Base-by-base conservation (phyloP, 805 yeast species). In the Dipodascus albidus region DNA sequence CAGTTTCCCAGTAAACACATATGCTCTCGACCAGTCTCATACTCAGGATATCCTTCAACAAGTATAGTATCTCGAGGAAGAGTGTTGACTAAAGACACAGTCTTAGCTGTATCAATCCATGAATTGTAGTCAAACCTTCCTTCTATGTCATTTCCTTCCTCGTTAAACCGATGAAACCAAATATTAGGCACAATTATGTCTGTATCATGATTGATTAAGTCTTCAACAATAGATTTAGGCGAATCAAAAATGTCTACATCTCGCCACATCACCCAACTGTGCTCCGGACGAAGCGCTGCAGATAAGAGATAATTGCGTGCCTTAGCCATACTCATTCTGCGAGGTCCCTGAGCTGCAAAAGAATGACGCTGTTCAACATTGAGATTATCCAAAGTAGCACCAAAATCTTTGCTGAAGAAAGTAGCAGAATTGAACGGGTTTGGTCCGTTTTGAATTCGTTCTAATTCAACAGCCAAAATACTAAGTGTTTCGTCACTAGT, bases 1-100 rank as follows among this genome's bases (percentile, higher is more conserved):
- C 61, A 56, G 64, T 87, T 95, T 61, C 95, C 74, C 66, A 85
- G 73, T 62, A 85, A 85, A 0, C 95, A 93, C 61, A 87, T 72
- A 67, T 87, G 95, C 2, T 90, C 87, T 71, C 95, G 78, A 89
- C 95, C 86, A 1, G 96, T 87, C 48, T 88, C 89, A 66, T 84
- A 85, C 67, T 85, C 93, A n/a, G 84, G 87, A 65, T 87, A 87
- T n/a, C 96, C 96, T 69, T 87, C 96, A 11, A 86, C 96, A 53
- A 87, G 85, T 55, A 87, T 87, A 0, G 89, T 50, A 63, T 86
- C 93, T 2, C 86, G 90, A 6, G 73, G 63, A 77, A 86, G 71
- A 0, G 74, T 69, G 2, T 76, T 66, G 1, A 95, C 93, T 52
- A 88, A 69, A 60, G 79, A 76, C 58, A 84, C 72, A 1, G 88